Percentiles rank a stretch among this genome's conserved stretches.
These are phyloP conservation scores for Starmerella khaoyaiensis DNA, from an alignment of 805 yeast genomes.

Conservation along the genomic window DNA sequence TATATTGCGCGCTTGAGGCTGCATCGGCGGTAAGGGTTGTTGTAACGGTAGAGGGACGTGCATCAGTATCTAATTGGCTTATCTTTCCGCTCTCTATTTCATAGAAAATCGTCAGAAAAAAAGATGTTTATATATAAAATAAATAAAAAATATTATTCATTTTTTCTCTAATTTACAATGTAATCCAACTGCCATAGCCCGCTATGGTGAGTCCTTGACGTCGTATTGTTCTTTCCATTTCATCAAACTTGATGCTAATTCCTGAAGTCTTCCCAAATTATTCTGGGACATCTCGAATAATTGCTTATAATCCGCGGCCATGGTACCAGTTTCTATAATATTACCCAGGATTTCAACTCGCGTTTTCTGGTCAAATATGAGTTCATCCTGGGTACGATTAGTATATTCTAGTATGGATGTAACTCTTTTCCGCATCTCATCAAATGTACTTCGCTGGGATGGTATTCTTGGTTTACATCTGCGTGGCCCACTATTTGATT, in stretches of 20 bases:
- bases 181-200: conserved; percentile 5
- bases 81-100: too few relatives aligned
- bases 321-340: too few relatives aligned
- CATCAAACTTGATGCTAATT: conserved; percentile 54
- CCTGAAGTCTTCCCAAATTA: conserved; percentile 55
- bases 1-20: too few relatives aligned
- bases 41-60: too few relatives aligned
- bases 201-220: conserved; percentile 3
- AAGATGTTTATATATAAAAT: neutral
- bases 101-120: too few relatives aligned
- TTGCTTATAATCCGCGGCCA: conserved; percentile 20
- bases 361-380: conserved; percentile 58
- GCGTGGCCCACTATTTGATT: neutral
- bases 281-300: conserved; percentile 37
- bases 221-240: conserved; percentile 62
- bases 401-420: conserved; percentile 86
- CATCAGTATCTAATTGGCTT: too few relatives aligned
- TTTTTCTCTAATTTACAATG: neutral
- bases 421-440: conserved; percentile 78
- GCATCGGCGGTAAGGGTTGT: too few relatives aligned
- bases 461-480: conserved; percentile 55
- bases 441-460: conserved; percentile 54
- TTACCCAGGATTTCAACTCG: too few relatives aligned
- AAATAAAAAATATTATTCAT: too few relatives aligned
- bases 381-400: conserved; percentile 72